Base-by-base conservation (phyloP, 805 yeast genomes). In the Myxozyma geophila region DNA sequence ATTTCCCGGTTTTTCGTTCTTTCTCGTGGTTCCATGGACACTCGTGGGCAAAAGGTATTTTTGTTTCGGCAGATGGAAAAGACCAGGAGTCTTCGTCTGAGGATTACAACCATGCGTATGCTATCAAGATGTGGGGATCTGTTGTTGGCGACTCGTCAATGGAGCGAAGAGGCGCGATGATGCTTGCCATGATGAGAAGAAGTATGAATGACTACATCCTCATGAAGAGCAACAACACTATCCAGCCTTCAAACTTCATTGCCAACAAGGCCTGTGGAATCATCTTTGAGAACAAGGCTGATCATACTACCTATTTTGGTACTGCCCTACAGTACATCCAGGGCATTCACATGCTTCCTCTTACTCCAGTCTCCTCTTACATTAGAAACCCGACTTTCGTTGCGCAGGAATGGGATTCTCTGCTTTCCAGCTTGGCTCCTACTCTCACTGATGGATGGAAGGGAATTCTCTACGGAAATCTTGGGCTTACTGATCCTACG, bases 271-370 rank as follows among this genome's bases (percentile, higher is more conserved):
- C 87, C 9, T 75, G 85, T 37, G 93, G 93, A 7, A 87, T 88
- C 62, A 21, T 84, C 52, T 87, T 87, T 74, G 92, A 88, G 72
- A 87, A 88, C 76, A 87, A 87, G 72, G 78, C 86, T 62, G 90
- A 85, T 71, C 86, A 88, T 76, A 83, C 90, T 7, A 88, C 92
- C 1, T 88, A 84, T 71, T 88, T 88, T 71, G 92, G 92, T 5
- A 72, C 77, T 63, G 77, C 82, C 59, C 75, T 78, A 47, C 87
- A 87, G 74, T 88, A 84, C 70, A 87, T 87, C 58, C 90, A 88
- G 69, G 93, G 93, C 4, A 88, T 88, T 64, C 92, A 88, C 73
- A 88, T 88, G 92, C 72, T 88, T 44, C 92, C 92, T 23, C 77
- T 84, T 36, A 87, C 89, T 0, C 88, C 90, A 0, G 79, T 81